Conservation (phyloP, 768 basidiomycete genomes). For the Termitomyces sp. region DNA sequence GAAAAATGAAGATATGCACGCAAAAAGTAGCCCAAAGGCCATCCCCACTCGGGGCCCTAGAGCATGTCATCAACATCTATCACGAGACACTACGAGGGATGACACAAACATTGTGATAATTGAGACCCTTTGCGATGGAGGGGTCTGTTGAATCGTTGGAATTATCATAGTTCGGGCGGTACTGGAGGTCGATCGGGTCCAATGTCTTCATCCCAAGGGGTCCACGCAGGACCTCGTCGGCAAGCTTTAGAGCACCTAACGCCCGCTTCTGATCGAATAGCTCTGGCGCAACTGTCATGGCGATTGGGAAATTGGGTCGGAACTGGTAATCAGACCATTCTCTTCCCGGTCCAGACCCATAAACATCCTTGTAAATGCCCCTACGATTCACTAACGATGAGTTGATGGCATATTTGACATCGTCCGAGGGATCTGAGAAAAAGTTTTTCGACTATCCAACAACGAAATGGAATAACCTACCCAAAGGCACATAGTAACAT, state of each 20-base stretch:
- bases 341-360: constrained; percentile 79
- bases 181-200: constrained; percentile 84
- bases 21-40: constrained; percentile 94
- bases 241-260: constrained; percentile 72
- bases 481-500: constrained; percentile 83
- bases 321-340: constrained; percentile 99
- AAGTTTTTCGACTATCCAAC: not conserved
- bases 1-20: constrained; percentile 93
- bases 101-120: constrained; percentile 82
- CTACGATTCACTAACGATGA: constrained; percentile 75
- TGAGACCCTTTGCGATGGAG: constrained; percentile 86
- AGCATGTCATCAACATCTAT: constrained; percentile 14
- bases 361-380: constrained; percentile 98
- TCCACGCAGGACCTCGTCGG: constrained; percentile 75
- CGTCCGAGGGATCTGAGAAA: constrained; percentile 62
- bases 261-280: constrained; percentile 83
- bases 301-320: constrained; percentile 89
- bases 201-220: constrained; percentile 97
- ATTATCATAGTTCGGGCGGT: constrained; percentile 91
- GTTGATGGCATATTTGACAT: constrained; percentile 67
- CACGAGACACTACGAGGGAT: not conserved
- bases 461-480: constrained; percentile 36
- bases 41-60: constrained; percentile 92
- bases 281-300: constrained; percentile 97
- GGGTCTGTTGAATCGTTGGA: constrained; percentile 86